Percentiles rank a stretch among this genome's conserved stretches.
Evolutionary conservation across 2,329 filamentous ascomycete genomes (phyloP).

Genomic region (Neonectria sp.): DNA sequence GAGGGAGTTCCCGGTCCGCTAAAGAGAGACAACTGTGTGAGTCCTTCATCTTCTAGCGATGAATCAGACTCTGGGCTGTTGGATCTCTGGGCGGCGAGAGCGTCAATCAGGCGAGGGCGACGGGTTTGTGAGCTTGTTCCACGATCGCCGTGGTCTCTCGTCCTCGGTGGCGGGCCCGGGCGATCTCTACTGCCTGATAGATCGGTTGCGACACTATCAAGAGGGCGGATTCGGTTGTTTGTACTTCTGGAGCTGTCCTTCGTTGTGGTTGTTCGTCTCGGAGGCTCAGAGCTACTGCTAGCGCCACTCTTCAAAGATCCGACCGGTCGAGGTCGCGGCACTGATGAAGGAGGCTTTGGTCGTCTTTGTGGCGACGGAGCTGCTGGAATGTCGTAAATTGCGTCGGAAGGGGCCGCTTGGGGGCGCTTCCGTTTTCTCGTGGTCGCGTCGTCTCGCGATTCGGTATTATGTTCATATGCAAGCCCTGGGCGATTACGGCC

Average conservation of each 20-base stretch:
- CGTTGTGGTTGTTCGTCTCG: constrained; percentile 3
- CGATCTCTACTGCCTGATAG: constrained; percentile 19
- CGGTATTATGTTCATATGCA: constrained; percentile 23
- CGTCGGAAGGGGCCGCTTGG: constrained; percentile 25
- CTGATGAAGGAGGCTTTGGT: constrained; percentile 25
- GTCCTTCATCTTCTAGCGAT: constrained; percentile 37
- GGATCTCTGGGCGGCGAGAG: constrained; percentile 57
- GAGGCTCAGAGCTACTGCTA: constrained; percentile 10
- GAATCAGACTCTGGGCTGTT: constrained; percentile 51
- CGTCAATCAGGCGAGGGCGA: constrained; percentile 59
- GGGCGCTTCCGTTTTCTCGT: constrained; percentile 44
- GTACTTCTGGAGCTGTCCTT: constrained; percentile 33
- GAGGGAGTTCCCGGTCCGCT: constrained; percentile 39
- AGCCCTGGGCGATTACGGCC: constrained; percentile 16
- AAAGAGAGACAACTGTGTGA: constrained; percentile 29
- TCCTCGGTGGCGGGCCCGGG: background rate
- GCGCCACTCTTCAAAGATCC: constrained; percentile 18
- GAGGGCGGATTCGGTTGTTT: constrained; percentile 12
- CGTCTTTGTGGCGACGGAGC: constrained; percentile 23
- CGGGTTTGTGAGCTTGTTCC: constrained; percentile 32
- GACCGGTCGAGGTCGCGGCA: constrained; percentile 30
- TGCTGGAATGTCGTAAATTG: constrained; percentile 24
- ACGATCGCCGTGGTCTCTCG: constrained; percentile 24
- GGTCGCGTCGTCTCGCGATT: constrained; percentile 35
- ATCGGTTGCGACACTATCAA: constrained; percentile 30